A percentile compares a stretch with the other conserved stretches of the same genome.
These are phyloP conservation scores for Fusarium citri DNA, from an alignment of 2,329 filamentous ascomycete species.

Conservation along the genomic window DNA sequence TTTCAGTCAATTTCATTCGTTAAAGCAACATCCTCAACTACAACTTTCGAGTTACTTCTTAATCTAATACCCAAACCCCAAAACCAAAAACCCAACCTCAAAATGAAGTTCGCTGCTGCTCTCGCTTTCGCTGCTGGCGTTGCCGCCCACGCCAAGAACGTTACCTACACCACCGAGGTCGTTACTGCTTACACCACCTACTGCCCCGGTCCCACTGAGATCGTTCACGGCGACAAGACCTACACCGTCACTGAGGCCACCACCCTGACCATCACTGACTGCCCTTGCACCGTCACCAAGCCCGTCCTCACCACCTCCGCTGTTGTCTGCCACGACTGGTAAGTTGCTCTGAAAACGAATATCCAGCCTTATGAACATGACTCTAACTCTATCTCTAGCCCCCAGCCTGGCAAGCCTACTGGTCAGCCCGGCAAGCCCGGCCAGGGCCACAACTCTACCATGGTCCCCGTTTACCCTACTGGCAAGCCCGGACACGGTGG, in stretches of 20 bases:
- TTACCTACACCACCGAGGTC: conserved; percentile 72
- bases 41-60: conserved; percentile 51
- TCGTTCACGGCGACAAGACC: conserved; percentile 73
- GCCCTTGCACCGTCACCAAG: conserved; percentile 75
- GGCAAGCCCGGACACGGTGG: conserved; percentile 28
- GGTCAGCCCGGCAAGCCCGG: conserved; percentile 40
- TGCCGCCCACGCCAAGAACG: conserved; percentile 56
- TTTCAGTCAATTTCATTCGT: conserved; percentile 47
- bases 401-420: conserved; percentile 17
- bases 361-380: conserved; percentile 14
- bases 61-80: conserved; percentile 48
- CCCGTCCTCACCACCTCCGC: conserved; percentile 65
- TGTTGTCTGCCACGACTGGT: conserved; percentile 67
- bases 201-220: conserved; percentile 75
- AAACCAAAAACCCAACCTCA: conserved; percentile 53
- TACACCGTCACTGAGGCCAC: conserved; percentile 77
- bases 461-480: conserved; percentile 38
- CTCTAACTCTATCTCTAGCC: conserved; percentile 33
- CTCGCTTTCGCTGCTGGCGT: conserved; percentile 65
- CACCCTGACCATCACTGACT: conserved; percentile 77
- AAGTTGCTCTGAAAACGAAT: conserved; percentile 40
- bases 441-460: conserved; percentile 52
- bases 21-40: conserved; percentile 44
- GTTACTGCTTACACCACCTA: conserved; percentile 76
- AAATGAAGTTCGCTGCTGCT: conserved; percentile 73